Base-by-base conservation (phyloP, 805 yeast species). In the Cyberlindnera bimundalis region DNA sequence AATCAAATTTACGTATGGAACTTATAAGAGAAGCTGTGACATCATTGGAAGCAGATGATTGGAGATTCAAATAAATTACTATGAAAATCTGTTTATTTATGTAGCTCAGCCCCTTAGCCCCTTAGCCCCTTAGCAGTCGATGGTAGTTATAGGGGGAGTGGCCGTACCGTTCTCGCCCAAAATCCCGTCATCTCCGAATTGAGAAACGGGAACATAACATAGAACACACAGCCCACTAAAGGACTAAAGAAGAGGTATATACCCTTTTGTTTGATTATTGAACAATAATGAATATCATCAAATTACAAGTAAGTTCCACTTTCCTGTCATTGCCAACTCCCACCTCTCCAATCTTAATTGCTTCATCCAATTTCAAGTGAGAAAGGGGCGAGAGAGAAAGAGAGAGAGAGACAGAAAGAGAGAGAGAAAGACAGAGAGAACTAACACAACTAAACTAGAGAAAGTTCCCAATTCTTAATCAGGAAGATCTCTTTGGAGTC, bases 381-480 rank as follows among this genome's bases (percentile, higher is more conserved):
- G 19, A 13, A 31, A 13, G 30, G 16, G 31, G 17, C 35, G 13
- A n/a, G 37, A 11, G 9, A n/a, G n/a, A 6, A 26, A 26, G 28
- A n/a, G 6, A 26, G 12, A 6, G 6, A n/a, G 14, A 6, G 12
- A 26, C 28, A 26, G 14, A 6, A 26, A 26, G 28, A n/a, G 6
- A 26, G 12, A 6, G 6, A n/a, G 14, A 6, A 26, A 26, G n/a
- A 26, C 28, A n/a, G 27, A 31, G 31, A n/a, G 3, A 29, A 47
- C 46, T 43, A 45, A 40, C 47, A 19, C n/a, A 17, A 13, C 20
- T 17, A 16, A 30, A 18, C 40, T 35, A 81, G 80, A 87, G 79
- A 68, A 91, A 87, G 68, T 90, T 78, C 64, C 97, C 99, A 3
- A 71, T 77, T 29, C 73, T 93, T 50, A 75, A 80, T 26, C 98